Percentiles rank a stretch among this genome's conserved stretches.
Evolutionary conservation across 176 grass and related monocot genomes (phyloP).

Genomic region (Carex myosuroides): DNA sequence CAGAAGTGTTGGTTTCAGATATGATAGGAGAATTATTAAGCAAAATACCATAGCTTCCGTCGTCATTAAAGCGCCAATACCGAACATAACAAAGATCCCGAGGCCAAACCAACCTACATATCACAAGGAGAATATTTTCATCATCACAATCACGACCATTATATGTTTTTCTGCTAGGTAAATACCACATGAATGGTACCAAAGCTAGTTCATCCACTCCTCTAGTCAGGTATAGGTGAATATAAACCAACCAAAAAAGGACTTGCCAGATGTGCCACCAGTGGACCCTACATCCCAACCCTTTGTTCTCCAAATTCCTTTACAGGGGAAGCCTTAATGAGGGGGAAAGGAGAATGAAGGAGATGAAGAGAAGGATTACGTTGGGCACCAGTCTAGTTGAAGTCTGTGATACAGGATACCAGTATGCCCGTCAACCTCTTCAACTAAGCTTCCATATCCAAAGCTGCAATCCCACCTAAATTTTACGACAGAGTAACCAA

Average conservation of each 20-base stretch:
- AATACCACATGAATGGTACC: constrained; percentile 1
- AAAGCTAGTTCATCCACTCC: not conserved
- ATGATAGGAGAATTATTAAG: not conserved
- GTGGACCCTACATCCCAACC: not conserved
- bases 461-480: constrained; percentile 98
- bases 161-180: not conserved
- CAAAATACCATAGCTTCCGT: constrained; percentile 88
- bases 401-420: constrained; percentile 78
- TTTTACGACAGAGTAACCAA: constrained; percentile 12
- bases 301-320: not conserved
- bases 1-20: not conserved
- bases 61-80: constrained; percentile 94
- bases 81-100: constrained; percentile 95
- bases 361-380: constrained; percentile 38
- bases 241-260: not conserved
- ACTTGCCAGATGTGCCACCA: not conserved
- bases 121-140: not conserved
- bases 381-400: constrained; percentile 78
- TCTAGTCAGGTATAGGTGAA: not conserved
- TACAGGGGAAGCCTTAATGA: not conserved
- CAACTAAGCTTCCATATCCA: constrained; percentile 85
- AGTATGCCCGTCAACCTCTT: constrained; percentile 99
- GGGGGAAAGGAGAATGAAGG: not conserved
- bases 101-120: constrained; percentile 78
- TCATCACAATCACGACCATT: not conserved